phyloP scores from a whole-genome alignment of 192 early-diverging fungal species.

The Coemansia sp. region DNA sequence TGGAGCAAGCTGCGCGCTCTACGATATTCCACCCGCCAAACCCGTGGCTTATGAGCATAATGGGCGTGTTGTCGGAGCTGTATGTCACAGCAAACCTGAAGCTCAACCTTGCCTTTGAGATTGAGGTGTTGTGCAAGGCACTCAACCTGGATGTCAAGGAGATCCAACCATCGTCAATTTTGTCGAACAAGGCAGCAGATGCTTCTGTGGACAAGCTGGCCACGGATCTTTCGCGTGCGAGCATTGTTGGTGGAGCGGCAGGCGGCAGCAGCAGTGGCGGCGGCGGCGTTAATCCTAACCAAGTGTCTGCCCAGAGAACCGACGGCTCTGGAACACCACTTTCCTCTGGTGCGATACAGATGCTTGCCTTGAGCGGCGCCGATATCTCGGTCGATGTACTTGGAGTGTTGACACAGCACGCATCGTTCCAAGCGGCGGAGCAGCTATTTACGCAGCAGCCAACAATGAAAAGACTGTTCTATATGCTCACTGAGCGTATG shows the following conservation, averaged over 20 bases:
- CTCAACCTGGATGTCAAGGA: conserved; percentile 79
- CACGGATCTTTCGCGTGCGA: conserved; percentile 26
- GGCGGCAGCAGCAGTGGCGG: neutral
- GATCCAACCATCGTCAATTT: conserved; percentile 45
- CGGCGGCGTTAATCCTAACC: neutral
- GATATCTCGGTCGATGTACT: conserved; percentile 53
- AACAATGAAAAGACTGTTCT: conserved; percentile 83
- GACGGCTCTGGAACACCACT: neutral
- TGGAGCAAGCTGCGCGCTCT: conserved; percentile 83
- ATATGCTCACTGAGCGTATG: conserved; percentile 83
- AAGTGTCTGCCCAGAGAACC: neutral
- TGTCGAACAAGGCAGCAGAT: conserved; percentile 14
- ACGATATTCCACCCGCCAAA: conserved; percentile 93
- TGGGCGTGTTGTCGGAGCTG: conserved; percentile 88
- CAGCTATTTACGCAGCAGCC: conserved; percentile 82
- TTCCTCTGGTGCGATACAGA: conserved; percentile 18
- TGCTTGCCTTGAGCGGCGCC: conserved; percentile 35
- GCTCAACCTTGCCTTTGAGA: conserved; percentile 95
- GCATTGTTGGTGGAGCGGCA: conserved; percentile 18
- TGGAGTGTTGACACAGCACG: conserved; percentile 47
- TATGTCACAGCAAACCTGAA: conserved; percentile 93
- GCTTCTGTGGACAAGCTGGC: conserved; percentile 26
- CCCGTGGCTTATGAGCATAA: conserved; percentile 96
- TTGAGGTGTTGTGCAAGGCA: conserved; percentile 96
- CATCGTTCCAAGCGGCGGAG: conserved; percentile 76